phyloP scores from a whole-genome alignment of 2,329 filamentous ascomycete species.

The Myriosclerotinia curreyana region DNA sequence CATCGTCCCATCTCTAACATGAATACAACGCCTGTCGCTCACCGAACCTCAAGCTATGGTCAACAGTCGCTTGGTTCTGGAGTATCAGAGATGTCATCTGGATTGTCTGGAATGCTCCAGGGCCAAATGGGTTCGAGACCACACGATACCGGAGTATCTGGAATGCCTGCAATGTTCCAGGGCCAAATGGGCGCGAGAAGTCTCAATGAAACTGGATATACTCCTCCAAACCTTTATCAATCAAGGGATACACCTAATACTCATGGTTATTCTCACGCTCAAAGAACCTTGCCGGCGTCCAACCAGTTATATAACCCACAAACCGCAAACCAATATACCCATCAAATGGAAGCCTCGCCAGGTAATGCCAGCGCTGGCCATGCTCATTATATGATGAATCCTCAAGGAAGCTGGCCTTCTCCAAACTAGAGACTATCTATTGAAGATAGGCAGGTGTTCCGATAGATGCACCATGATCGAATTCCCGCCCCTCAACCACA shows the following conservation, averaged over 20 bases:
- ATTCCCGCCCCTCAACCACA: background rate
- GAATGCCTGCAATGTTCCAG: constrained; percentile 13
- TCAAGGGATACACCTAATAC: constrained; percentile 15
- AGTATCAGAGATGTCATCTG: constrained; percentile 3
- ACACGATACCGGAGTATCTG: background rate
- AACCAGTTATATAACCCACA: constrained; percentile 14
- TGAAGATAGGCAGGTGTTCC: background rate
- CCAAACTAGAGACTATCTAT: constrained; percentile 22
- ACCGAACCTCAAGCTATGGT: constrained; percentile 32
- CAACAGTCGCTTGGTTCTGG: constrained; percentile 13
- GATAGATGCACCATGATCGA: background rate
- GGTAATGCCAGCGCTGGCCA: constrained; percentile 36
- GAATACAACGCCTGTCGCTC: constrained; percentile 26
- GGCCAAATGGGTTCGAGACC: constrained; percentile 7
- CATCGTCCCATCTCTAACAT: constrained; percentile 33
- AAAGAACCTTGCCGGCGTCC: constrained; percentile 1
- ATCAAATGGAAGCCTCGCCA: constrained; percentile 22
- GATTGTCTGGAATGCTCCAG: constrained; percentile 12
- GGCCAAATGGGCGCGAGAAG: constrained; percentile 14
- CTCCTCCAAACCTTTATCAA: constrained; percentile 8
- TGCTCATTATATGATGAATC: constrained; percentile 32
- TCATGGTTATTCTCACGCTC: constrained; percentile 26
- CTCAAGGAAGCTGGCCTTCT: constrained; percentile 36
- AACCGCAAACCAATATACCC: background rate
- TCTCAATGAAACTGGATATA: background rate